Base-by-base conservation (phyloP, 768 basidiomycete genomes). In the Naganishia randhawae region DNA sequence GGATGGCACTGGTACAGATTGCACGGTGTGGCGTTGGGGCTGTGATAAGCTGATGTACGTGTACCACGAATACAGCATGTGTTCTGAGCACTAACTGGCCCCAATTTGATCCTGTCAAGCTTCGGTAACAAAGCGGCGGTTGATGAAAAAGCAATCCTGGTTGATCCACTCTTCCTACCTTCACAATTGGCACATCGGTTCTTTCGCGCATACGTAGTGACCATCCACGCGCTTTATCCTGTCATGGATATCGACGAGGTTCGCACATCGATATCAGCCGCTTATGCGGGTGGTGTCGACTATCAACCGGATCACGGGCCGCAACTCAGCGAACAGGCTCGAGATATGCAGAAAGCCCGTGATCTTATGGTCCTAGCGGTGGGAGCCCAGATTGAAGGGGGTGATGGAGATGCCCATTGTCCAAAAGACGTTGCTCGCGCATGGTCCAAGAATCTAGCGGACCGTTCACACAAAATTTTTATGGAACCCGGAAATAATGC, bases 361-460 rank as follows among this genome's bases (percentile, higher is more conserved):
- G 48, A 68, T 50, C 39, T 68, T 1, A 62, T 68, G 45, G 67
- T 68, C 13, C 32, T 68, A 19, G 67, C 67, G 17, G 25, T 68
- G 27, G 67, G 67, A 19, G 67, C 67, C 29, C 67, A 68, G 61
- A 68, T 68, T n/a, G 67, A 68, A 41, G 67, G 55, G 7, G 67
- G 67, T 10, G 67, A 68, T 50, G 67, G 57, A 25, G 67, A 68
- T 52, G 67, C 67, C 16, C 48, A 68, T 14, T 68, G 67, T 25
- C 67, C 54, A 19, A 68, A 68, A 50, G 61, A 63, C 10, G 41
- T 68, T 3, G 67, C 67, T 29, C 37, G 61, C 4, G 55, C 67
- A 1, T 68, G 67, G 57, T 62, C 55, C 31, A 57, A 62, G 29
- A n/a, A 61, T 5, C 22, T 68, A 57, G 50, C 37, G 13, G 41